Conservation (phyloP, 495 filamentous ascomycete species). For the Tuber aestivum region DNA sequence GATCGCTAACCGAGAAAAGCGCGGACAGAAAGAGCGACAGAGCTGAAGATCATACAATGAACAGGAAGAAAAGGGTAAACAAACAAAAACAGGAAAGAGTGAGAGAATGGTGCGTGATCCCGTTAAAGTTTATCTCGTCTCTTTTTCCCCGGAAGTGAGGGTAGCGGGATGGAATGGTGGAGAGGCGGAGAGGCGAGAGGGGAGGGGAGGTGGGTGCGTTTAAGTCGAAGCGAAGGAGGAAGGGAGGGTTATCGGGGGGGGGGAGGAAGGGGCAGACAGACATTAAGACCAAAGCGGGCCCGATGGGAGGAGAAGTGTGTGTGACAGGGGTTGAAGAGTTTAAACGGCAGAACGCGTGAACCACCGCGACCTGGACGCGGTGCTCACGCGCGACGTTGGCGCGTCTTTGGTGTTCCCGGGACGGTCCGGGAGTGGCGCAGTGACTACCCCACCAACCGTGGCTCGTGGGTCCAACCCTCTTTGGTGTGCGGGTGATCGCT, state of each 20-base stretch:
- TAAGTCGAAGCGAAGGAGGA: neutral
- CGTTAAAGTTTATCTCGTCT: neutral
- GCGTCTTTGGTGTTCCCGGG: neutral
- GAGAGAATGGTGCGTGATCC: constrained; percentile 16
- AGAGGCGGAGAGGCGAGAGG: neutral
- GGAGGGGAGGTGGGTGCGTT: constrained; percentile 1
- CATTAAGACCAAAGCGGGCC: neutral
- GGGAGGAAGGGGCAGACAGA: neutral
- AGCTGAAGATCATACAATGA: constrained; percentile 8
- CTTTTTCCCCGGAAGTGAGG: neutral
- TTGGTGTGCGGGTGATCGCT: neutral
- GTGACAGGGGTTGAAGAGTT: neutral
- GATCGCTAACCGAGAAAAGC: neutral
- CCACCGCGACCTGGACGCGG: neutral
- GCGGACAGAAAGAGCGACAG: constrained; percentile 4
- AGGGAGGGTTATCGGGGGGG: neutral
- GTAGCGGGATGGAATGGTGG: neutral
- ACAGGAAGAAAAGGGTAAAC: neutral
- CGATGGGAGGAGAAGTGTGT: neutral
- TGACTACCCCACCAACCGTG: constrained; percentile 3
- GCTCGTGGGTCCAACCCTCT: neutral
- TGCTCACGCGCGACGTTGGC: neutral
- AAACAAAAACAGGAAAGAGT: neutral
- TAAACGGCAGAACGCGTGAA: neutral
- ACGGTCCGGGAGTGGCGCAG: neutral